Evolutionary conservation across 1,284 basidiomycete species (phyloP).

Genomic region (Exsudoporus floridanus): DNA sequence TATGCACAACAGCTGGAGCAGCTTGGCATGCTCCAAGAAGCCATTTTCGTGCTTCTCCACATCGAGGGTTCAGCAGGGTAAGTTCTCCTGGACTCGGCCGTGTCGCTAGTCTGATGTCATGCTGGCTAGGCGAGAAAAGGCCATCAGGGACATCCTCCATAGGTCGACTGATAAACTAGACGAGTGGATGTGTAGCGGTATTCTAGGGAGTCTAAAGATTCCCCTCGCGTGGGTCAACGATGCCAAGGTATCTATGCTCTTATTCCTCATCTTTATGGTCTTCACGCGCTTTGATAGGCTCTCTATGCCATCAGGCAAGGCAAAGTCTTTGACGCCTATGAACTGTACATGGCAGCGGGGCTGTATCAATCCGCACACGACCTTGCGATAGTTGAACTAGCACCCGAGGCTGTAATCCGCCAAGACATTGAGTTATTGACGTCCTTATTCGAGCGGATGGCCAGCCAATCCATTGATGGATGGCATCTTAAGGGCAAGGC

Average conservation of each 20-base stretch:
- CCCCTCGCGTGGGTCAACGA: conserved; percentile 87
- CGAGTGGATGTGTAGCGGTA: conserved; percentile 69
- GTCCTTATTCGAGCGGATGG: conserved; percentile 72
- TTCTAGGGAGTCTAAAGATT: conserved; percentile 76
- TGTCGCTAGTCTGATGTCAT: conserved; percentile 6
- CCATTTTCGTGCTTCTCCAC: conserved; percentile 88
- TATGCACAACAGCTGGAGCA: conserved; percentile 90
- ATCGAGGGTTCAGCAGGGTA: conserved; percentile 79
- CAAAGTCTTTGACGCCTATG: conserved; percentile 75
- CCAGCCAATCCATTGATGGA: conserved; percentile 59
- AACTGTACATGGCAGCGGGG: conserved; percentile 72
- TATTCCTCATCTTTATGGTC: not conserved
- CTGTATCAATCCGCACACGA: conserved; percentile 77
- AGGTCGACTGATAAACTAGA: conserved; percentile 71
- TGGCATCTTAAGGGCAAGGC: conserved; percentile 85
- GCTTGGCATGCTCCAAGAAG: conserved; percentile 80
- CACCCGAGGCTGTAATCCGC: conserved; percentile 85
- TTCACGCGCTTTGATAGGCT: conserved; percentile 48
- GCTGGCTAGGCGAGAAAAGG: conserved; percentile 62
- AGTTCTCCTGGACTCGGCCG: conserved; percentile 26
- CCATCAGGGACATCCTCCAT: conserved; percentile 78
- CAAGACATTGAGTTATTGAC: conserved; percentile 76
- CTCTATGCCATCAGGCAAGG: conserved; percentile 61
- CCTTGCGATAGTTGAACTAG: conserved; percentile 79
- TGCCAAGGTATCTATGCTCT: conserved; percentile 61